Evolutionary conservation across 2,329 filamentous ascomycete species (phyloP), one percentile per base, ranked within the genome.

Genomic region (Onygenales sp.): DNA sequence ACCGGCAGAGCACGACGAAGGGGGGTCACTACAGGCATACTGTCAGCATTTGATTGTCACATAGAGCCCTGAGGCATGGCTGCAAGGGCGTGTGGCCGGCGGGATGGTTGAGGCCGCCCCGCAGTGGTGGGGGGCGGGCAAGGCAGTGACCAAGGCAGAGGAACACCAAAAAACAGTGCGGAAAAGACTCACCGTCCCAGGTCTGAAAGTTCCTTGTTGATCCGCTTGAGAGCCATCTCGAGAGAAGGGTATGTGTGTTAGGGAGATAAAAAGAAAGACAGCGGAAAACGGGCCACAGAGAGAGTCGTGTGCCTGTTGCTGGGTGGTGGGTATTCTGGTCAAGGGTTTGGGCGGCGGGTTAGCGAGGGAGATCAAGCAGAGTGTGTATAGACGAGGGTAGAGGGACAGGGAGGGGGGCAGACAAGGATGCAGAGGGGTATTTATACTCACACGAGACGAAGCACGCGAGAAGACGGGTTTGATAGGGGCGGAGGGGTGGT

Each of bases 1-100:
- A 62, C 93, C 93, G 67, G 93, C 93, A 71, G 92, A 97, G 84
- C 93, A 98, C 64, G 92, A 97, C 56, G 93, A 97, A 69, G 93
- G 93, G 71, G 93, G 93, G 73, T 98, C 93, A 79, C 93, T 97
- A 66, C 59, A 59, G 45, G 32, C 17, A 54, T 51, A 39, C 27
- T 39, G 50, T 63, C 59, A 66, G 64, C 58, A 49, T 44, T 38
- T 43, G 54, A n/a, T 27, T 11, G 21, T 32, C 8, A 27, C 27
- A 27, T 35, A 8, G n/a, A n/a, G 32, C 6, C 3, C 27, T 45
- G 11, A 9, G 4, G 43, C 17, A 21, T 48, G 14, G 52, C 32
- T 11, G 52, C 31, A n/a, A 31, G 36, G 14, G 44, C 36, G n/a
- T 32, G 11, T 9, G 3, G 35, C 11, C 13, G 48, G 42, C 36